Evolutionary conservation across 2,329 filamentous ascomycete genomes (phyloP).

Genomic region (Trichoderma sp.): DNA sequence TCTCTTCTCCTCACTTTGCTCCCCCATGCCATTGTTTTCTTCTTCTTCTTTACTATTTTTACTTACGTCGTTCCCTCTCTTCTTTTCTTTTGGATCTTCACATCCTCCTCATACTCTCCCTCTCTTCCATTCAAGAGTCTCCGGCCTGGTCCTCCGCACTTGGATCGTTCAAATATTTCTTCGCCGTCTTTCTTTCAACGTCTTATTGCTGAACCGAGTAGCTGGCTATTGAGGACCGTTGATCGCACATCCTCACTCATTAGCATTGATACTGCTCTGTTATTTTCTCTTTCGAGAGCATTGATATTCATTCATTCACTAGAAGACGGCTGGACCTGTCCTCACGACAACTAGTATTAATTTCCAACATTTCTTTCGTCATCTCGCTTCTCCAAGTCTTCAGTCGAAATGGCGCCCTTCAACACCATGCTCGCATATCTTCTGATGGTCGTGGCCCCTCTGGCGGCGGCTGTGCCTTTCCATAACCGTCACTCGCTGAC

Average conservation of each 20-base stretch:
- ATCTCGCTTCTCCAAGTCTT: not conserved
- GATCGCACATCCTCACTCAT: conserved; percentile 30
- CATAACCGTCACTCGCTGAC: conserved; percentile 12
- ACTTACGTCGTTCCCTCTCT: conserved; percentile 20
- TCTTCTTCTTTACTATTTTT: conserved; percentile 22
- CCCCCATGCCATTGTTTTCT: conserved; percentile 22
- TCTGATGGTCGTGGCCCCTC: conserved; percentile 26
- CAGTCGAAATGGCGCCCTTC: conserved; percentile 27
- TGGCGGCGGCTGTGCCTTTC: conserved; percentile 30
- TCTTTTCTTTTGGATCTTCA: not conserved
- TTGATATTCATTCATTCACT: not conserved
- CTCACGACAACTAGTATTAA: conserved; percentile 5
- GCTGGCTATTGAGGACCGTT: conserved; percentile 33
- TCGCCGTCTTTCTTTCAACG: conserved; percentile 23
- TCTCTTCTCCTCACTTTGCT: conserved; percentile 15
- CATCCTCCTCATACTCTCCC: not conserved
- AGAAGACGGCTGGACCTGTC: conserved; percentile 16
- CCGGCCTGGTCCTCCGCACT: conserved; percentile 17
- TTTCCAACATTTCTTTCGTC: not conserved
- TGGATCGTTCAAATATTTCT: conserved; percentile 3
- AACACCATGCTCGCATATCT: conserved; percentile 28
- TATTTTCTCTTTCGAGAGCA: not conserved
- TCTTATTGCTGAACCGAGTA: conserved; percentile 24
- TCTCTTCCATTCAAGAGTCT: conserved; percentile 19
- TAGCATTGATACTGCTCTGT: conserved; percentile 6